Evolutionary conservation across 2,329 filamentous ascomycete species (phyloP), one percentile per base, ranked within the genome.

Genomic region (Claviceps pazoutovae): DNA sequence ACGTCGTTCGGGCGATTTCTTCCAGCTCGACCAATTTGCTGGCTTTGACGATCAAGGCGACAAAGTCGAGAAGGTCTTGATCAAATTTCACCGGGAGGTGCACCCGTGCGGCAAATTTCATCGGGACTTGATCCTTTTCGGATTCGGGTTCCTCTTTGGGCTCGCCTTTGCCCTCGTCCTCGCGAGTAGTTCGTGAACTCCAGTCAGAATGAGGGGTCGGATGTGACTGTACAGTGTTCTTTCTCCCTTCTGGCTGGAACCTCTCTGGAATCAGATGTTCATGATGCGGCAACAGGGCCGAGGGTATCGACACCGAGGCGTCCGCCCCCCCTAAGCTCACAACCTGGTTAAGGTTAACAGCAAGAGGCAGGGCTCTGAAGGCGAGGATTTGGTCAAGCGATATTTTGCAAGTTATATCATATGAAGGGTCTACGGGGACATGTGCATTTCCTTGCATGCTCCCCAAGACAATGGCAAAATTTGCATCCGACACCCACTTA

Each of bases 11-110:
- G 7, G 37, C n/a, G 13, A 38, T 39, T 19, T 42, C 51, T 6
- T 44, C 51, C 34, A 53, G 44, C 26, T 53, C 51, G 17, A 53
- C 45, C 23, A 53, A 13, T n/a, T 53, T 53, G 44, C 48, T 50
- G 37, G 51, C 51, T 30, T 53, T 53, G 48, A 50, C 43, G 11
- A 53, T 34, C 39, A 50, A 34, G n/a, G 51, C 51, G 17, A 50
- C 19, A 41, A 53, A 53, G 19, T 53, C 51, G 13, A 53, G 43
- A 9, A 53, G 26, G 19, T 53, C 51, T 38, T 53, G 48, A 30
- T 53, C 51, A 42, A 53, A 48, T 17, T 43, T 41, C 2, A 44
- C 48, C 36, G 51, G 51, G 13, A 53, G 51, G 13, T 49, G 42
- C 21, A 45, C 38, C 11, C 48, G 51, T 11, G 45, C 48, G 6